Percentiles rank a stretch among this genome's conserved stretches.
Conservation (phyloP, 345 rosid genomes). For the Excoecaria agallocha region DNA sequence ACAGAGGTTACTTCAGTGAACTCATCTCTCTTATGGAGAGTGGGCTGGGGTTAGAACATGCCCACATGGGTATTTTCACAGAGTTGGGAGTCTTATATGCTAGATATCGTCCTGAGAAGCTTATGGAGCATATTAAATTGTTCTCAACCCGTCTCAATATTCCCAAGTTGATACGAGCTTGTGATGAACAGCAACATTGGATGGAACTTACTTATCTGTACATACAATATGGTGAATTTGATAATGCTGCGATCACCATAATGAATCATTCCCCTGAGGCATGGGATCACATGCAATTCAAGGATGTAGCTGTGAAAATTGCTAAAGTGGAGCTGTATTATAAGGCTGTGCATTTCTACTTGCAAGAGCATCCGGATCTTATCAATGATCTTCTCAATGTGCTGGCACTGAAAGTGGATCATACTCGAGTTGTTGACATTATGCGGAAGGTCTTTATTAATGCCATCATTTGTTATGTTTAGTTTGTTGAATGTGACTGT, state of each 20-base stretch:
- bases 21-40: slow-evolving; percentile 98
- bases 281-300: slow-evolving; percentile 99
- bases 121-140: slow-evolving; percentile 96
- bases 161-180: slow-evolving; percentile 95
- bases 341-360: slow-evolving; percentile 97
- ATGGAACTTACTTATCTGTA: slow-evolving; percentile 86
- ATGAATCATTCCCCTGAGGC: slow-evolving; percentile 99
- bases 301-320: slow-evolving; percentile 88
- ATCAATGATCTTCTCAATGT: slow-evolving; percentile 93
- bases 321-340: slow-evolving; percentile 93
- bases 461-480: not conserved
- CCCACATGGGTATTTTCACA: slow-evolving; percentile 98
- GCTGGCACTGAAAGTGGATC: slow-evolving; percentile 91
- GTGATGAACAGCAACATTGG: slow-evolving; percentile 99
- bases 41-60: slow-evolving; percentile 95
- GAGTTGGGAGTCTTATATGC: slow-evolving; percentile 99
- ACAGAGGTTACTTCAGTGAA: slow-evolving; percentile 95
- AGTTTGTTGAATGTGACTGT: not conserved
- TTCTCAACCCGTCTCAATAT: slow-evolving; percentile 96
- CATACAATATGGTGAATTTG: slow-evolving; percentile 91
- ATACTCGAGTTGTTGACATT: slow-evolving; percentile 94
- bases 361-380: slow-evolving; percentile 95
- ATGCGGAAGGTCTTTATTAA: slow-evolving; percentile 73
- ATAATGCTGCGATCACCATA: slow-evolving; percentile 95
- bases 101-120: slow-evolving; percentile 91